Evolutionary conservation across 2,329 filamentous ascomycete genomes (phyloP).

Genomic region (Fusarium camptoceras): DNA sequence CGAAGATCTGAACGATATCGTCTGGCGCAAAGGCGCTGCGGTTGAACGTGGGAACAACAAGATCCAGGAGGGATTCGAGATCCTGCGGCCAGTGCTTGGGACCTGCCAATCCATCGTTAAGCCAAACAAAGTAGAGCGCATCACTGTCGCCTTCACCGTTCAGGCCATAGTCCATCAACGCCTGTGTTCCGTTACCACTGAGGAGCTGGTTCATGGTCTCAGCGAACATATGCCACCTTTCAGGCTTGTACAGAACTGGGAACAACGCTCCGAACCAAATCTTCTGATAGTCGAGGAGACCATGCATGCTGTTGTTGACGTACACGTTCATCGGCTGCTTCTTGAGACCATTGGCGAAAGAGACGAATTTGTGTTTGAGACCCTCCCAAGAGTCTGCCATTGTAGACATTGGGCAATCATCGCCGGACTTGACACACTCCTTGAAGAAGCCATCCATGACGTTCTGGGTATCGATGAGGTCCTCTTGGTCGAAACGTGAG

Average conservation of each 20-base stretch:
- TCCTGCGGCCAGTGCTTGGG: constrained; percentile 49
- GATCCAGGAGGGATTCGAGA: constrained; percentile 50
- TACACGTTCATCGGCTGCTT: constrained; percentile 57
- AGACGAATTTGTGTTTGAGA: constrained; percentile 50
- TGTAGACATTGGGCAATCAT: constrained; percentile 57
- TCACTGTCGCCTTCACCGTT: constrained; percentile 39
- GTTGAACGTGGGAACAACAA: constrained; percentile 51
- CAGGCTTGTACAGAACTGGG: constrained; percentile 53
- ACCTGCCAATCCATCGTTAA: constrained; percentile 47
- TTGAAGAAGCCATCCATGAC: constrained; percentile 51
- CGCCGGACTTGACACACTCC: constrained; percentile 57
- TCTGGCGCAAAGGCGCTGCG: constrained; percentile 47
- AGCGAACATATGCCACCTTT: constrained; percentile 53
- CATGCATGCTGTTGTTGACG: constrained; percentile 56
- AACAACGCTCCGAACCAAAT: constrained; percentile 55
- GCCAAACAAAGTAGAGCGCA: constrained; percentile 41
- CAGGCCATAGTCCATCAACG: constrained; percentile 51
- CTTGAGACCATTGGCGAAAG: constrained; percentile 50
- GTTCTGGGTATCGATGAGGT: constrained; percentile 48
- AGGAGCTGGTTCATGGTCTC: constrained; percentile 51
- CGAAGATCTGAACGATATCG: constrained; percentile 49
- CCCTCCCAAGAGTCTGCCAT: constrained; percentile 53
- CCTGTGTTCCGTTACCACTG: constrained; percentile 55
- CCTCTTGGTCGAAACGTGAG: constrained; percentile 39
- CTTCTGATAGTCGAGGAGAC: constrained; percentile 52